Base-by-base conservation (phyloP, 2,329 filamentous ascomycete genomes). In the Myotisia sp. region DNA sequence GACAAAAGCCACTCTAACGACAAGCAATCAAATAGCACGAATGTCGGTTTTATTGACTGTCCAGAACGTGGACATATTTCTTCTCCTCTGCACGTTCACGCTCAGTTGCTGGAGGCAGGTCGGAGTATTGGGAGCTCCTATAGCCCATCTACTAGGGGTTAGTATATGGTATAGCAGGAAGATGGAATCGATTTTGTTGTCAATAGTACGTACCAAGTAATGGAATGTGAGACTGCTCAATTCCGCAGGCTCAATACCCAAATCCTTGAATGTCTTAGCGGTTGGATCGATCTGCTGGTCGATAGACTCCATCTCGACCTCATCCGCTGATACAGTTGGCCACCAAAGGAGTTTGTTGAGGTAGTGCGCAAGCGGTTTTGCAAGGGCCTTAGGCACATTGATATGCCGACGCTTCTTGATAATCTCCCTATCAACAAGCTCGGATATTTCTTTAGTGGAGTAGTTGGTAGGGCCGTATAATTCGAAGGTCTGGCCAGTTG, bases 211-310 rank as follows among this genome's bases (percentile, higher is more conserved):
- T 67, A 90, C 84, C 67, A 95, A 61, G 63, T 98, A 98, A 60
- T 92, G 80, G 62, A 87, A 95, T 45, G 84, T 92, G 56, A 84
- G 75, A 58, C 81, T 77, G 57, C 72, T 76, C 50, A 95, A 72
- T 43, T 95, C 86, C 29, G 75, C 80, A 19, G 87, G 83, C 60
- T 85, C 79, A 44, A 98, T 93, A 41, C 74, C 82, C 29, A 98
- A 70, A 53, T 95, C 86, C 60, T 81, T 81, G 65, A 95, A 92
- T 2, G 90, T 95, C 72, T 94, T 95, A 44, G 90, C 90, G 21
- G 68, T 74, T 39, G 76, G 75, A 58, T 98, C 90, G 52, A 98
- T 92, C 47, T 74, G 65, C 60, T 98, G 90, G 60, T 98, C 81
- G 49, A 92, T 74, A 60, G 87, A 92, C 59, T 98, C 86, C 42